Percentiles rank a stretch among this genome's conserved stretches.
phyloP scores from a whole-genome alignment of 2,329 filamentous ascomycete species.

The Sclerotinia glacialis region DNA sequence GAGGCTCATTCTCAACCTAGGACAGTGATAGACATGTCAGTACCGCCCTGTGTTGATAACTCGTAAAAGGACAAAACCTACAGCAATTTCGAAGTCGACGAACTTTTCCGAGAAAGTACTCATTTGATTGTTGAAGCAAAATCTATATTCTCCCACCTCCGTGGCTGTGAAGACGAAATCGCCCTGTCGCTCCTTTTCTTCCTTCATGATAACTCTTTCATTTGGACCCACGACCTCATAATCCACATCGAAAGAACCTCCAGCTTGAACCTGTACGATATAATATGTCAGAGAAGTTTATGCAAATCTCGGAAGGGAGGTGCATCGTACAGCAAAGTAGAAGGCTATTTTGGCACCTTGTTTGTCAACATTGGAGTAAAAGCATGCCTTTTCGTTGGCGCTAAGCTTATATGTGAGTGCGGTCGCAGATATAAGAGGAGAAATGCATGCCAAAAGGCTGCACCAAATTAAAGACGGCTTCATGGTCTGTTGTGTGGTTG shows the following conservation, averaged over 20 bases:
- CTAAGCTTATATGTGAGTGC: slow-evolving; percentile 90
- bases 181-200: slow-evolving; percentile 87
- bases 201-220: slow-evolving; percentile 77
- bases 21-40: not conserved
- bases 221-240: slow-evolving; percentile 82
- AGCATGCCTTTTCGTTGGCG: slow-evolving; percentile 93
- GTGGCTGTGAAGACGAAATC: slow-evolving; percentile 98
- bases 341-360: slow-evolving; percentile 89
- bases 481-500: slow-evolving; percentile 50
- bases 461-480: slow-evolving; percentile 59
- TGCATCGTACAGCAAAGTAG: slow-evolving; percentile 83
- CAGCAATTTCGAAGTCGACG: slow-evolving; percentile 96
- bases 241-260: slow-evolving; percentile 95
- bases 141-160: slow-evolving; percentile 82
- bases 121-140: slow-evolving; percentile 99
- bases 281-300: slow-evolving; percentile 12
- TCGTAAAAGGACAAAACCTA: slow-evolving; percentile 46
- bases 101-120: slow-evolving; percentile 96
- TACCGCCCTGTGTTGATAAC: not conserved
- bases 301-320: not conserved
- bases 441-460: slow-evolving; percentile 68
- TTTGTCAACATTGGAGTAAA: slow-evolving; percentile 78
- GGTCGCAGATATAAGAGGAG: slow-evolving; percentile 74
- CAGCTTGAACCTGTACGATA: slow-evolving; percentile 79
- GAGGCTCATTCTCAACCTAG: slow-evolving; percentile 86